Percentiles rank a stretch among this genome's conserved stretches.
Conservation (phyloP, 148 eudicot genomes). For the Vaccinium corymbosum region DNA sequence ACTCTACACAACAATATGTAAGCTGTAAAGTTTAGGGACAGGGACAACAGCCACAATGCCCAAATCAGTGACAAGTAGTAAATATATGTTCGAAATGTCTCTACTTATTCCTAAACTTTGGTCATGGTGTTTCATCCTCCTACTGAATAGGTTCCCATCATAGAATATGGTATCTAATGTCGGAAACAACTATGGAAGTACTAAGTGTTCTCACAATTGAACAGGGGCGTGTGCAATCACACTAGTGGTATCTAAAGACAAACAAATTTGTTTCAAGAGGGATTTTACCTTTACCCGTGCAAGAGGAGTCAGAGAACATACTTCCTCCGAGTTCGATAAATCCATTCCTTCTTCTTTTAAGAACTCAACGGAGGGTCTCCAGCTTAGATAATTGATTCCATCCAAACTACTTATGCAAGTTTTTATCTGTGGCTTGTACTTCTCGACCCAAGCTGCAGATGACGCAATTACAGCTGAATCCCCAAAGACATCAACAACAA, state of each 20-base stretch:
- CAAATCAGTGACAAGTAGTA: not conserved
- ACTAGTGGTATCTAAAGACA: not conserved
- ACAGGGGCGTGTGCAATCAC: not conserved
- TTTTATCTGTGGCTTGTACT: constrained; percentile 62
- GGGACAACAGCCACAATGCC: not conserved
- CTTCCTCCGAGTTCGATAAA: constrained; percentile 29
- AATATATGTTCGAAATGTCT: not conserved
- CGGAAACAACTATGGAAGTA: not conserved
- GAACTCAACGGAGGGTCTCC: constrained; percentile 86
- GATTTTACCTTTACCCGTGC: constrained; percentile 56
- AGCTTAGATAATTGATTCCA: constrained; percentile 51
- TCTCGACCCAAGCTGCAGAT: constrained; percentile 98
- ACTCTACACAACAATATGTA: not conserved
- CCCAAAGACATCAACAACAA: constrained; percentile 85
- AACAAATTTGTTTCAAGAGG: not conserved
- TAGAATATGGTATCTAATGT: not conserved
- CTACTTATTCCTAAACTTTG: not conserved
- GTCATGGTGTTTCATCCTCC: not conserved
- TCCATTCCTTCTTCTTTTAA: constrained; percentile 89
- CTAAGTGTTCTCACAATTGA: not conserved
- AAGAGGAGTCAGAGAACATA: constrained; percentile 26
- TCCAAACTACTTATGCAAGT: constrained; percentile 42
- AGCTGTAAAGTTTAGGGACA: not conserved
- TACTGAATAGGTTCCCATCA: not conserved
- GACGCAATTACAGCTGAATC: constrained; percentile 94